Conservation (phyloP, 495 filamentous ascomycete species). For the Achaetomiella virescens region DNA sequence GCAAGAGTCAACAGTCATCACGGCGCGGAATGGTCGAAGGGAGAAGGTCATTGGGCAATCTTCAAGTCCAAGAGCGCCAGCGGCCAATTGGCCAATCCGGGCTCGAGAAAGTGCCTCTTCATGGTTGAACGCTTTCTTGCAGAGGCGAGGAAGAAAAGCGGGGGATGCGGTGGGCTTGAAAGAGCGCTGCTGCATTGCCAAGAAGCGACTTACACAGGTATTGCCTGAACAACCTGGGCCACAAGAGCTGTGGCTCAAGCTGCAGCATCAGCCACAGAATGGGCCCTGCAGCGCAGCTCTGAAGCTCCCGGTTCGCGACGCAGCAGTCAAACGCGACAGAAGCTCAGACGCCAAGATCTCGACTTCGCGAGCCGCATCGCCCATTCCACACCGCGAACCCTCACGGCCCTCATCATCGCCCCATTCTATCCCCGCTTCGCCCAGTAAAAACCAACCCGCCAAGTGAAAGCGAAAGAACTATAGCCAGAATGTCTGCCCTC, state of each 20-base stretch:
- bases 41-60: not conserved
- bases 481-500: constrained; percentile 36
- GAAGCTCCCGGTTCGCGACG: not conserved
- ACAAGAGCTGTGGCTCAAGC: constrained; percentile 5
- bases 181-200: not conserved
- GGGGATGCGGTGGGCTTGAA: not conserved
- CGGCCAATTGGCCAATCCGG: not conserved
- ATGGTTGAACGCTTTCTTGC: not conserved
- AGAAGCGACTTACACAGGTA: not conserved
- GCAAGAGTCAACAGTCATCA: not conserved
- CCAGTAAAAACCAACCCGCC: not conserved
- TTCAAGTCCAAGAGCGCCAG: not conserved
- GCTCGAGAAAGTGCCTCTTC: not conserved
- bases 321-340: constrained; percentile 1
- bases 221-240: not conserved
- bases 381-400: not conserved
- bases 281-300: too few relatives aligned
- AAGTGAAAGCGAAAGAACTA: too few relatives aligned
- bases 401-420: not conserved
- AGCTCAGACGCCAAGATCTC: not conserved
- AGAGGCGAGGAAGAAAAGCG: not conserved
- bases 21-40: not conserved
- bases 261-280: not conserved
- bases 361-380: too few relatives aligned
- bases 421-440: not conserved